Conservation (phyloP, 169 alveolate species). For the Fabrea salina region DNA sequence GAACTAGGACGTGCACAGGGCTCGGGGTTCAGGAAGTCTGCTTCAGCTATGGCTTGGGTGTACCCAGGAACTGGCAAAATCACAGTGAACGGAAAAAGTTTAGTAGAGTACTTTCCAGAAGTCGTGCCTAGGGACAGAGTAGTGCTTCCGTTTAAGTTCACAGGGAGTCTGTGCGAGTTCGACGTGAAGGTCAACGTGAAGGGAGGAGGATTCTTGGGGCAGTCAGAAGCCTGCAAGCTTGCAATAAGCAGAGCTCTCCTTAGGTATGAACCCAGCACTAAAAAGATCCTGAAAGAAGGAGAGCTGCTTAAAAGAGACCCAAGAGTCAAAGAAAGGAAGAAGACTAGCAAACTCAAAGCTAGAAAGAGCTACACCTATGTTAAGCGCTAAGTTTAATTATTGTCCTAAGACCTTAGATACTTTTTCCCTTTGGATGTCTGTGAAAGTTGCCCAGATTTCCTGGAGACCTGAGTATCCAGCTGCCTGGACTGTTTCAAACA, state of each 20-base stretch:
- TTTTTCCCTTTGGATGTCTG: slow-evolving; percentile 5
- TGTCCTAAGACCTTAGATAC: neutral
- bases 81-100: slow-evolving; percentile 41
- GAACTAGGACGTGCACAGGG: slow-evolving; percentile 40
- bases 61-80: slow-evolving; percentile 57
- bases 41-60: slow-evolving; percentile 45
- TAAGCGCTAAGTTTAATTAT: slow-evolving; percentile 26
- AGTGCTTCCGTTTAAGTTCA: slow-evolving; percentile 44
- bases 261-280: slow-evolving; percentile 33
- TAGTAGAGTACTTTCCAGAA: slow-evolving; percentile 40
- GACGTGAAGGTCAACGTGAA: slow-evolving; percentile 47
- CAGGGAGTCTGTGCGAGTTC: slow-evolving; percentile 34
- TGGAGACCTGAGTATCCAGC: neutral
- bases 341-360: slow-evolving; percentile 28
- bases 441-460: neutral
- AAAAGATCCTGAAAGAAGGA: slow-evolving; percentile 4
- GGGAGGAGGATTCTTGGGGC: slow-evolving; percentile 62
- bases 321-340: slow-evolving; percentile 22
- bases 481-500: neutral
- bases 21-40: slow-evolving; percentile 47
- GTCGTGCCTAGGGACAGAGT: slow-evolving; percentile 43
- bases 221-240: slow-evolving; percentile 43
- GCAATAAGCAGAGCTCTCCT: slow-evolving; percentile 55
- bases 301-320: neutral
- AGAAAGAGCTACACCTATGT: slow-evolving; percentile 29